Evolutionary conservation across 192 early-diverging fungal species (phyloP), one percentile per base, ranked within the genome.

Genomic region (Mortierella claussenii): DNA sequence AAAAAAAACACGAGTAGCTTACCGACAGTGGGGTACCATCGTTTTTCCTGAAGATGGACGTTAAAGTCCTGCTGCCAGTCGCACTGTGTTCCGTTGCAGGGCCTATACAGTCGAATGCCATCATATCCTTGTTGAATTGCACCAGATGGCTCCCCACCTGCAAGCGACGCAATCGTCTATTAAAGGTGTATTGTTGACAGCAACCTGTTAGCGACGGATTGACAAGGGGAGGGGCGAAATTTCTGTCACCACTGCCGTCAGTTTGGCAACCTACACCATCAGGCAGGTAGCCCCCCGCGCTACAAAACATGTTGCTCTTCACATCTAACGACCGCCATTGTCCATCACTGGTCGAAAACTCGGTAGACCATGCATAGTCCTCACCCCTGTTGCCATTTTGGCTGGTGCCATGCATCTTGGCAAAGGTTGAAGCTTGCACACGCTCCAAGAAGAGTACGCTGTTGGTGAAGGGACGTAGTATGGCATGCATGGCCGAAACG

Each of bases 11-110:
- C 50, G 46, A 23, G 42, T 40, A 11, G 23, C 52, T 45, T 67
- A 76, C 71, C 71, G 0, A 85, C 83, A 9, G 81, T 82, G 0
- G 83, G 83, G 55, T 85, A 85, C 83, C 83, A 85, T 8, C 83
- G 74, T 11, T 85, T 81, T 23, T 75, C 68, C 27, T 62, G 68
- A 63, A 85, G 67, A 42, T 78, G 68, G 31, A 62, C 54, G 2
- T 80, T 49, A 33, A 71, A 65, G 24, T 68, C 78, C 20, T 85
- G 81, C 15, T 78, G 28, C 83, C 83, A 85, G 18, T 78, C 63
- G 55, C 83, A 85, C 17, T 48, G 56, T 0, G 55, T 63, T 34
- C 82, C 79, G 3, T 69, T 71, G 30, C 83, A 85, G 9, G 81
- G 81, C 17, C 52, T 64, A 37, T 71, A 85, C 24, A 74, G 52